Percentiles rank a stretch among this genome's conserved stretches.
These are phyloP conservation scores for Chenopodium suecicum DNA, from an alignment of 148 eudicot genomes.

Conservation along the genomic window DNA sequence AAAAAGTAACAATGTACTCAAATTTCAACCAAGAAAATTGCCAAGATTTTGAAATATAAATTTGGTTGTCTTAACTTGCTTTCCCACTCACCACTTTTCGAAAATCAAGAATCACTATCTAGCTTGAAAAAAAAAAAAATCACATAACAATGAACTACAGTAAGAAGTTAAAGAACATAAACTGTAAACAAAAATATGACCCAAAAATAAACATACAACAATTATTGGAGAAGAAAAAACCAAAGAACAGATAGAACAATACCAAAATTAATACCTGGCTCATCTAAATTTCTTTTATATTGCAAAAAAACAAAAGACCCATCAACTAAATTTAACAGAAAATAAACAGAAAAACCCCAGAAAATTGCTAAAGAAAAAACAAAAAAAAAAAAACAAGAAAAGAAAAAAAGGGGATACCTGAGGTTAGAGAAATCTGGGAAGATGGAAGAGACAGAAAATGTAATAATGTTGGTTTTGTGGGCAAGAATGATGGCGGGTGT, in stretches of 20 bases:
- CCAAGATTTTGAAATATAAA: background rate
- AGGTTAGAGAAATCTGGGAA: background rate
- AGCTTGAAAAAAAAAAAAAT: background rate
- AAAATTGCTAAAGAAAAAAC: background rate
- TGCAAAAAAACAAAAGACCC: background rate
- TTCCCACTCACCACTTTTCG: background rate
- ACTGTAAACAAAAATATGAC: background rate
- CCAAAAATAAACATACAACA: background rate
- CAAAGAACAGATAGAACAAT: background rate
- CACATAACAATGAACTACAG: background rate
- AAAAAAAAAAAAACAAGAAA: background rate
- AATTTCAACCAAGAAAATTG: slow-evolving; percentile 1
- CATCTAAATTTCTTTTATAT: background rate
- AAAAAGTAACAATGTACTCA: background rate
- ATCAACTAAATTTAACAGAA: background rate
- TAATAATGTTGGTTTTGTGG: slow-evolving; percentile 6
- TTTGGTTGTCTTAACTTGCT: background rate
- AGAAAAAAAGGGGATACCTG: slow-evolving; percentile 8
- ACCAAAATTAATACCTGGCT: background rate
- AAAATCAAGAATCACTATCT: background rate
- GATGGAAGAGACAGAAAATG: background rate
- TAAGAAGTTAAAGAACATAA: background rate
- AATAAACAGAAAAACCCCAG: background rate
- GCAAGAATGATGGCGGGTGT: slow-evolving; percentile 23
- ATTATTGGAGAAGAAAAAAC: background rate